Percentiles rank a stretch among this genome's conserved stretches.
Evolutionary conservation across 2,329 filamentous ascomycete species (phyloP).

Genomic region (Sporothrix luriei): DNA sequence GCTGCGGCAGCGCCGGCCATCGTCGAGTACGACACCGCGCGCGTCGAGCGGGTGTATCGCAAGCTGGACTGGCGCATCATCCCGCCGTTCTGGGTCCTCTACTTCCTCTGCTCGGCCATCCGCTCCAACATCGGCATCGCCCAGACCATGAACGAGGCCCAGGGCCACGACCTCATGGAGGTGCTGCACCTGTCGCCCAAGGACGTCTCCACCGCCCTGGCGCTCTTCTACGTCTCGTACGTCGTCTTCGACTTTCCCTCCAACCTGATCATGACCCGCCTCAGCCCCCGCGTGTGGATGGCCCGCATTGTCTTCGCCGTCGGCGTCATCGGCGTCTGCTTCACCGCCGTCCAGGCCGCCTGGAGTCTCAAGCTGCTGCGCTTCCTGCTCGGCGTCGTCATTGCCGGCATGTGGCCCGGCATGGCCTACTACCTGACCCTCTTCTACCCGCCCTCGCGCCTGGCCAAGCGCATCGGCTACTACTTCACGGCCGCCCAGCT

Average conservation of each 20-base stretch:
- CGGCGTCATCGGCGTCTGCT: conserved; percentile 79
- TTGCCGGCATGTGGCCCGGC: conserved; percentile 92
- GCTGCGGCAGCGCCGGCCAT: background rate
- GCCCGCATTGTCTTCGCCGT: conserved; percentile 86
- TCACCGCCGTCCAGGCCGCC: conserved; percentile 76
- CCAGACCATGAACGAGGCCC: conserved; percentile 83
- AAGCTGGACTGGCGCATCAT: conserved; percentile 64
- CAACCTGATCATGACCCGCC: conserved; percentile 82
- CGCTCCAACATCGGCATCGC: conserved; percentile 88
- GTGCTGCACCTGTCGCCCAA: conserved; percentile 70
- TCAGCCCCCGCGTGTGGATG: conserved; percentile 90
- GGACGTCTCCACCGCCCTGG: conserved; percentile 80
- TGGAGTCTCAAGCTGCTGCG: conserved; percentile 90
- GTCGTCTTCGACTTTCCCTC: conserved; percentile 87
- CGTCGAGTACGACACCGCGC: conserved; percentile 26
- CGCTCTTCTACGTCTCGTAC: conserved; percentile 90
- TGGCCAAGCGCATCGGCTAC: conserved; percentile 82
- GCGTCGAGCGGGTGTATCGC: conserved; percentile 39
- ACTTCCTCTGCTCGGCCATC: conserved; percentile 90
- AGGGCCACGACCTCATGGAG: conserved; percentile 73
- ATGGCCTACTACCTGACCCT: conserved; percentile 92
- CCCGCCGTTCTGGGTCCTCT: conserved; percentile 80
- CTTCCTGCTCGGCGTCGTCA: conserved; percentile 81
- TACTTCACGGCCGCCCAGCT: conserved; percentile 87
- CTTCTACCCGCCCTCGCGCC: conserved; percentile 86